Conservation (phyloP, 2,329 filamentous ascomycete species). For the Colletotrichum plurivorum region DNA sequence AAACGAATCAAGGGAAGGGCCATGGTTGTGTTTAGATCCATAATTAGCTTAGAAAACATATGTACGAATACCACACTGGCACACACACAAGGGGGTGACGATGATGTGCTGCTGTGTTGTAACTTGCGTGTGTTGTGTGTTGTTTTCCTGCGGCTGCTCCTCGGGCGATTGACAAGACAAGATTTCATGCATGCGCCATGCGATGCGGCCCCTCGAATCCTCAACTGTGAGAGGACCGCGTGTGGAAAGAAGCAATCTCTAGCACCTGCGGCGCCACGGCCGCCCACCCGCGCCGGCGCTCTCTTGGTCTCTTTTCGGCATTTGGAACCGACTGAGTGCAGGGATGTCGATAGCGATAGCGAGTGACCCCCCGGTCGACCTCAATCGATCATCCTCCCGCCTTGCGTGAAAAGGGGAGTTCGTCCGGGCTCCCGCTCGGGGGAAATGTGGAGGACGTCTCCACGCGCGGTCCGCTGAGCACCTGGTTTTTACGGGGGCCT, state of each 20-base stretch:
- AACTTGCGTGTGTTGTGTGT: constrained; percentile 12
- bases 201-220: not conserved
- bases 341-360: constrained; percentile 33
- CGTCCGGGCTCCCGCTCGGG: constrained; percentile 39
- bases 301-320: constrained; percentile 23
- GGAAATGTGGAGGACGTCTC: constrained; percentile 38
- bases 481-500: constrained; percentile 8
- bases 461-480: constrained; percentile 37
- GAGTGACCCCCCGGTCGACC: constrained; percentile 15
- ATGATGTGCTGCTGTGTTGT: constrained; percentile 9
- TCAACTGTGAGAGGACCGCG: too few relatives aligned
- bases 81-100: not conserved
- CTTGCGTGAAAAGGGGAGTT: constrained; percentile 39
- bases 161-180: constrained; percentile 35
- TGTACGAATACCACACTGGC: too few relatives aligned
- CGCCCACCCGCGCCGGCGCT: not conserved
- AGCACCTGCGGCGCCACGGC: constrained; percentile 1
- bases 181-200: constrained; percentile 18
- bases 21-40: constrained; percentile 9
- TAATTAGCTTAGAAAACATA: constrained; percentile 16
- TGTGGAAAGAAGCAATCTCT: constrained; percentile 14
- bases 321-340: constrained; percentile 32
- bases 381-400: constrained; percentile 39
- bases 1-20: too few relatives aligned
- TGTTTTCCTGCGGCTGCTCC: constrained; percentile 29